These are phyloP conservation scores for Phytophthora idaei DNA, from an alignment of 352 stramenopile genomes.

Conservation along the genomic window DNA sequence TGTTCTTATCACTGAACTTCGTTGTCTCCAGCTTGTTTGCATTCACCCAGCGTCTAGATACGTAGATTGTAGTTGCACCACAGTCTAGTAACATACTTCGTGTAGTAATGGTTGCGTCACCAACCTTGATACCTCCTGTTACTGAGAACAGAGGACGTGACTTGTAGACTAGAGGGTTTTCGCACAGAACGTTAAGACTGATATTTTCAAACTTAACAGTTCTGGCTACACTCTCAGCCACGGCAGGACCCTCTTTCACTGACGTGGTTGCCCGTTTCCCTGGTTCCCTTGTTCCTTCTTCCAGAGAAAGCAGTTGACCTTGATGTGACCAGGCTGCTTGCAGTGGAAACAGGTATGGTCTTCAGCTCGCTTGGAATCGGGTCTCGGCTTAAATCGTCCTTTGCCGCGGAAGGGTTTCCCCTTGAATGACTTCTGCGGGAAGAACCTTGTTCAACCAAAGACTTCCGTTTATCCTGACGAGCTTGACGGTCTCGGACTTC, in stretches of 20 bases:
- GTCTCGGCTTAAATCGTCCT: neutral
- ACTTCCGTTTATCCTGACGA: too few species aligned
- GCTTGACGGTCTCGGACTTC: neutral
- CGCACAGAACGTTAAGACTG: conserved; percentile 12
- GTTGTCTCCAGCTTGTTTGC: neutral
- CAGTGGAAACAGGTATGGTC: neutral
- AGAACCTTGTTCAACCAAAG: too few species aligned
- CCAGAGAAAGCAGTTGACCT: neutral
- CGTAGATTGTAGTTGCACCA: too few species aligned
- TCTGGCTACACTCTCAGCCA: neutral
- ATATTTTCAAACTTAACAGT: conserved; percentile 5
- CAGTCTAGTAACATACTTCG: too few species aligned
- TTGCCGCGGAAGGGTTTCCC: neutral
- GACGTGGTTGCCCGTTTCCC: neutral
- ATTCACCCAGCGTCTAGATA: neutral
- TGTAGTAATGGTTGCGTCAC: too few species aligned
- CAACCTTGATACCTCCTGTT: too few species aligned
- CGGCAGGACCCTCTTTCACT: neutral
- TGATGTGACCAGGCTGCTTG: neutral
- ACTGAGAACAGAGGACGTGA: conserved; percentile 5
- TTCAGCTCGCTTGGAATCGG: neutral
- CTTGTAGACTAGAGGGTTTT: conserved; percentile 11
- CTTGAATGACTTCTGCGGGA: neutral
- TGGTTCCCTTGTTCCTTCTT: neutral
- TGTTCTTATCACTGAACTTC: neutral